A percentile compares a stretch with the other conserved stretches of the same genome.
phyloP scores from a whole-genome alignment of 352 stramenopile species.

The Phytophthora niederhauseri region DNA sequence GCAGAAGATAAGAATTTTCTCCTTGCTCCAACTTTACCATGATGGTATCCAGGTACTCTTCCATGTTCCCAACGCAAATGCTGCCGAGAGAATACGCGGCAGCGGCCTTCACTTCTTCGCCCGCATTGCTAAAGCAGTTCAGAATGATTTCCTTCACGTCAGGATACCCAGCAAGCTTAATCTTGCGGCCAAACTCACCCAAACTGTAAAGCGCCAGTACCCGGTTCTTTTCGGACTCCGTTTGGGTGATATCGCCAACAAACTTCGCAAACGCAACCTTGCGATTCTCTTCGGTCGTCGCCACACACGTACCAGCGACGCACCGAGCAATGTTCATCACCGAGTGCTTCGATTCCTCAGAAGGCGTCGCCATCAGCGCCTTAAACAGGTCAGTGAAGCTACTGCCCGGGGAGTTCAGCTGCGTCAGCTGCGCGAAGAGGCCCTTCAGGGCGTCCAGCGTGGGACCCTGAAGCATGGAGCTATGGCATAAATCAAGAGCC shows the following conservation, averaged over 20 bases:
- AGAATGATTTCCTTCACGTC: slow-evolving; percentile 93
- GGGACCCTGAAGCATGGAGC: slow-evolving; percentile 92
- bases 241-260: slow-evolving; percentile 64
- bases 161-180: slow-evolving; percentile 84
- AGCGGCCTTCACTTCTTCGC: slow-evolving; percentile 97
- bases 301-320: slow-evolving; percentile 88
- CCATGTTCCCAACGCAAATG: slow-evolving; percentile 95
- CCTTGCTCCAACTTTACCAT: slow-evolving; percentile 92
- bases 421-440: slow-evolving; percentile 76
- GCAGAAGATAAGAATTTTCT: slow-evolving; percentile 96
- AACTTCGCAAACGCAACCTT: slow-evolving; percentile 80
- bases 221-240: slow-evolving; percentile 66
- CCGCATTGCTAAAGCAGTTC: slow-evolving; percentile 81
- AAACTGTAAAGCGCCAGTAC: slow-evolving; percentile 95
- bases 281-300: slow-evolving; percentile 56
- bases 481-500: slow-evolving; percentile 90
- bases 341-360: slow-evolving; percentile 88
- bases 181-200: slow-evolving; percentile 95
- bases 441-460: slow-evolving; percentile 56
- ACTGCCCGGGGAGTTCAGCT: slow-evolving; percentile 52
- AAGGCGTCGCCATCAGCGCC: slow-evolving; percentile 69
- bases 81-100: slow-evolving; percentile 96
- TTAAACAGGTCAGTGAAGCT: slow-evolving; percentile 91
- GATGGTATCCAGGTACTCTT: slow-evolving; percentile 91
- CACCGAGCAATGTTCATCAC: slow-evolving; percentile 95